Conservation (phyloP, 495 filamentous ascomycete species). For the Penicillium canariense region DNA sequence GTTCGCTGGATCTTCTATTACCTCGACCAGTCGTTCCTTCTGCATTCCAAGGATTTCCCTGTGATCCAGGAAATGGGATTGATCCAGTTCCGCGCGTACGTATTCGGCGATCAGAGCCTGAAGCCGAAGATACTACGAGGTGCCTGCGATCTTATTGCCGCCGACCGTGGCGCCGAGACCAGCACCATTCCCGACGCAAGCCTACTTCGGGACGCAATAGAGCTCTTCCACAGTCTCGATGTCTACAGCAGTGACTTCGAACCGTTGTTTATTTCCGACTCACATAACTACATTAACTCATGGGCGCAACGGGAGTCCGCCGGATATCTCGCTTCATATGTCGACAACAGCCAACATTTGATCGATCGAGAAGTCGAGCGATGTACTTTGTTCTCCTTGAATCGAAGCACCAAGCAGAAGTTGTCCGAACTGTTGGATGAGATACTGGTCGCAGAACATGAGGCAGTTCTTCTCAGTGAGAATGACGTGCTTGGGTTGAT, state of each 20-base stretch:
- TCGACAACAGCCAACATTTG: constrained; percentile 60
- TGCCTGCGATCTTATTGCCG: constrained; percentile 70
- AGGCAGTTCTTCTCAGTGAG: constrained; percentile 58
- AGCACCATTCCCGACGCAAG: constrained; percentile 39
- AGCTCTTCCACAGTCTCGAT: constrained; percentile 76
- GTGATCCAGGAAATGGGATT: constrained; percentile 61
- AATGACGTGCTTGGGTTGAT: constrained; percentile 67
- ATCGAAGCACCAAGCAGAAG: constrained; percentile 73
- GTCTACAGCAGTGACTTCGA: constrained; percentile 81
- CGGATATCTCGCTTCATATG: constrained; percentile 65
- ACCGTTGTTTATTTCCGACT: constrained; percentile 64
- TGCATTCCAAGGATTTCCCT: constrained; percentile 57
- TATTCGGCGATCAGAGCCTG: constrained; percentile 53
- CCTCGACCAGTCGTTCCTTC: constrained; percentile 83
- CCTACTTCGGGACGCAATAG: constrained; percentile 67
- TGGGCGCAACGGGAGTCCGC: constrained; percentile 63
- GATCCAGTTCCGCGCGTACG: constrained; percentile 52
- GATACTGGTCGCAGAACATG: constrained; percentile 59
- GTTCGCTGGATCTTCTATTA: constrained; percentile 88
- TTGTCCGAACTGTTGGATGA: constrained; percentile 68
- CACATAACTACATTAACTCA: constrained; percentile 58
- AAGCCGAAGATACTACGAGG: constrained; percentile 61
- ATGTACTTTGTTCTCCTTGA: constrained; percentile 76
- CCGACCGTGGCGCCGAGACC: constrained; percentile 58
- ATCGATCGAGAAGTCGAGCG: constrained; percentile 68